Conservation (phyloP, 306 rosid genomes). For the Lathyrus tuberosus region DNA sequence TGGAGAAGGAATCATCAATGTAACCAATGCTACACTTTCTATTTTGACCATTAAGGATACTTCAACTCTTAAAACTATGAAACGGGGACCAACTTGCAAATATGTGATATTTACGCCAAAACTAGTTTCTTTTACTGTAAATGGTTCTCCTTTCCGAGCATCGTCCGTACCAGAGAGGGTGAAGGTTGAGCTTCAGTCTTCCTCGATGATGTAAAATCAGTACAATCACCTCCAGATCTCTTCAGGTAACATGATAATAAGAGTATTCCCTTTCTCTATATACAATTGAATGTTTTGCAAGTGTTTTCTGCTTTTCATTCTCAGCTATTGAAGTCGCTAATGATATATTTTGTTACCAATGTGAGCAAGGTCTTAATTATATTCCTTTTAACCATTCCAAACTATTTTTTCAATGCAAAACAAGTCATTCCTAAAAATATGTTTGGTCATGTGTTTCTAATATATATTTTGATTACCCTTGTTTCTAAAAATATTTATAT, state of each 20-base stretch:
- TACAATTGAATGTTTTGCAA: not conserved
- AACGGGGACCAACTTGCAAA: not conserved
- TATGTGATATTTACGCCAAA: conserved; percentile 21
- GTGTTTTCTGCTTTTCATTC: conserved; percentile 1
- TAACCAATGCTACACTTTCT: conserved; percentile 18
- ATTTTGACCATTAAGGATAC: not conserved
- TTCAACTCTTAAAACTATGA: not conserved
- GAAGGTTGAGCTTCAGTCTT: conserved; percentile 27
- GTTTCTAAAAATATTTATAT: not conserved
- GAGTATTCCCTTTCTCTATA: not conserved
- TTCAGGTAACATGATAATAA: conserved; percentile 26
- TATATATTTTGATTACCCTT: not conserved
- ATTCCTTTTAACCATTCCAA: not conserved
- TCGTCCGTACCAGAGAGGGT: not conserved
- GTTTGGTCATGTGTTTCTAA: not conserved
- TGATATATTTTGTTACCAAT: not conserved
- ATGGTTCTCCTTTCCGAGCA: conserved; percentile 13
- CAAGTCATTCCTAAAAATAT: not conserved
- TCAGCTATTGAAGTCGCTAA: not conserved
- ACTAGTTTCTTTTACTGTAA: conserved; percentile 14
- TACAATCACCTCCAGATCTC: not conserved
- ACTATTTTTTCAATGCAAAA: too few species aligned
- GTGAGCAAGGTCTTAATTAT: not conserved
- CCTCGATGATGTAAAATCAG: conserved; percentile 5
- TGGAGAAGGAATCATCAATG: not conserved